These are phyloP conservation scores for Adansonia rubrostipa DNA, from an alignment of 441 rosid genomes.

Conservation along the genomic window DNA sequence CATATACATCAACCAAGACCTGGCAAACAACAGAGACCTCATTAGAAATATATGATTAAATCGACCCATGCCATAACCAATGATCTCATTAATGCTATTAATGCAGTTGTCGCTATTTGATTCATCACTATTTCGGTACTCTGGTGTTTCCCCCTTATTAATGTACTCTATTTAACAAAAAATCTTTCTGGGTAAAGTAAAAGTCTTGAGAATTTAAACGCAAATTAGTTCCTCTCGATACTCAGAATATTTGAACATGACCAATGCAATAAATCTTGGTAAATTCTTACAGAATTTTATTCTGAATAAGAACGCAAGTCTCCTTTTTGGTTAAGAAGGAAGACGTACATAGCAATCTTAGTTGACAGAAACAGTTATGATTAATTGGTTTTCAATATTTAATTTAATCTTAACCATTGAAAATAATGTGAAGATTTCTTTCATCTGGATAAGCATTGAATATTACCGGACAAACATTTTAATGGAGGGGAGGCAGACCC, in stretches of 20 bases:
- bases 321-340: background rate
- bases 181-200: background rate
- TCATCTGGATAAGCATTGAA: too few relatives aligned
- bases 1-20: conserved; percentile 82
- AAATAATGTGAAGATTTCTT: too few relatives aligned
- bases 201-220: too few relatives aligned
- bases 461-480: too few relatives aligned
- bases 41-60: background rate
- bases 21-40: conserved; percentile 36
- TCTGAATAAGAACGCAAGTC: background rate
- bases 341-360: too few relatives aligned
- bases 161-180: background rate
- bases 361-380: too few relatives aligned
- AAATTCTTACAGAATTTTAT: too few relatives aligned
- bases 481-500: too few relatives aligned
- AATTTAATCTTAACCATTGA: too few relatives aligned
- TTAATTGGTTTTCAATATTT: too few relatives aligned
- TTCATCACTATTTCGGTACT: background rate
- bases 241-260: background rate
- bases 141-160: background rate
- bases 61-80: background rate
- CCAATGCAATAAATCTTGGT: background rate
- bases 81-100: background rate
- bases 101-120: background rate
- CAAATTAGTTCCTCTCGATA: background rate